Evolutionary conservation across 2,329 filamentous ascomycete genomes (phyloP).

Genomic region (Chalara sp.): DNA sequence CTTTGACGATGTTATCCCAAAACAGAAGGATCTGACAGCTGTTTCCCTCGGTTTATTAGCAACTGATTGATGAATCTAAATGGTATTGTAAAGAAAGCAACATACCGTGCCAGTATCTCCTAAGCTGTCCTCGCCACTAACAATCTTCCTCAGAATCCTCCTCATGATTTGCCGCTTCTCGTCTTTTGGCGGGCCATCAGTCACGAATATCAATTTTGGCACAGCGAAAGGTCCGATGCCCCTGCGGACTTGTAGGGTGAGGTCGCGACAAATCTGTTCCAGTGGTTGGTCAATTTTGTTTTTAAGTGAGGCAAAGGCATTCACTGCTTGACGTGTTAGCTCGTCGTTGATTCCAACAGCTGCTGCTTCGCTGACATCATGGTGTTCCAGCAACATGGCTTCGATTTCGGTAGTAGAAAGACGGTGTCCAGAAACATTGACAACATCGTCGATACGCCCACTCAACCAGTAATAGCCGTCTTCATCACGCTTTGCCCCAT

Average conservation of each 20-base stretch:
- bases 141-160: slow-evolving; percentile 94
- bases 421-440: slow-evolving; percentile 95
- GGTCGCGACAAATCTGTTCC: slow-evolving; percentile 84
- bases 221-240: slow-evolving; percentile 96
- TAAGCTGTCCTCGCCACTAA: slow-evolving; percentile 95
- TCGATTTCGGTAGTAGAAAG: slow-evolving; percentile 97
- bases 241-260: slow-evolving; percentile 90
- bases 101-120: slow-evolving; percentile 82
- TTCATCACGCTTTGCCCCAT: slow-evolving; percentile 91
- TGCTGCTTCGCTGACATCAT: slow-evolving; percentile 83
- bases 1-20: too few species aligned
- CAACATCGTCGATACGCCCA: slow-evolving; percentile 94
- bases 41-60: too few species aligned
- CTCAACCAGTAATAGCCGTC: slow-evolving; percentile 99
- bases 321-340: slow-evolving; percentile 93
- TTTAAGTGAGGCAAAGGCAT: slow-evolving; percentile 92
- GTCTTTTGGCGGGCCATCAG: slow-evolving; percentile 94
- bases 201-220: slow-evolving; percentile 85
- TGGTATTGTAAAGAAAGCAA: slow-evolving; percentile 5
- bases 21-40: too few species aligned
- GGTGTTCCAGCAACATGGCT: slow-evolving; percentile 89
- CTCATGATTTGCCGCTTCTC: slow-evolving; percentile 99
- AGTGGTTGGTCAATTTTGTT: slow-evolving; percentile 67
- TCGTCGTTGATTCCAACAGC: slow-evolving; percentile 92
- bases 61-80: too few species aligned